Base-by-base conservation (phyloP, 2,329 filamentous ascomycete genomes). In the Dryadomyces quercivorus region DNA sequence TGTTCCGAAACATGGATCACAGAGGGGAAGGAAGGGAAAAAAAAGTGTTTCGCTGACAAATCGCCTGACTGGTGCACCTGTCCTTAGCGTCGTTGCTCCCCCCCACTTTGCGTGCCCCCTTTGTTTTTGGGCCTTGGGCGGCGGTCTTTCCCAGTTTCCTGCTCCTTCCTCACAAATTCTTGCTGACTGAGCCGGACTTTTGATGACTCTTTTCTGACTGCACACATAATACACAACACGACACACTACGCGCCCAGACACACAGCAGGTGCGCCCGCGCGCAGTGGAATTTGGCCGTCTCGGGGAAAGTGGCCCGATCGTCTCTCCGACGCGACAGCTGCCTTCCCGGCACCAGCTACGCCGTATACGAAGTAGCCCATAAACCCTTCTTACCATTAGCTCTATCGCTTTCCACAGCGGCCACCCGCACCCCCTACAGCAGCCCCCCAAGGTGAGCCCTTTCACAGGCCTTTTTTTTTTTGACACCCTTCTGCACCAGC, bases 141-240 rank as follows among this genome's bases (percentile, higher is more conserved):
- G 16, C 43, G 43, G 15, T 5, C 20, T 46, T 6, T 31, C 26
- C 26, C 26, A 31, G 26, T 31, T 31, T 31, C 18, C 20, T 22
- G n/a, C 43, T 36, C 26, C 40, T 12, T 43, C 26, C 16, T 38
- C 40, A 12, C 26, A 12, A 7, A 20, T 51, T 51, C 36, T 47
- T 58, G 57, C 55, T 58, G 57, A 58, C 57, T 58, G 57, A 56
- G 57, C 57, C 34, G 45, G 7, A 13, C 8, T n/a, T 45, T 46
- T 50, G 53, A 54, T 58, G 54, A 58, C 56, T 56, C 49, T 50
- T 49, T 56, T 54, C 56, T 56, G 56, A 57, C 56, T 57, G 50
- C 48, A 21, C 48, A 21, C 18, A 50, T 12, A 20, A 50, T 40
- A 47, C 50, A 55, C 49, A 20, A 44, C n/a, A 34, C 13, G 18